These are phyloP conservation scores for Fagus crenata DNA, from an alignment of 306 rosid species.

Conservation along the genomic window DNA sequence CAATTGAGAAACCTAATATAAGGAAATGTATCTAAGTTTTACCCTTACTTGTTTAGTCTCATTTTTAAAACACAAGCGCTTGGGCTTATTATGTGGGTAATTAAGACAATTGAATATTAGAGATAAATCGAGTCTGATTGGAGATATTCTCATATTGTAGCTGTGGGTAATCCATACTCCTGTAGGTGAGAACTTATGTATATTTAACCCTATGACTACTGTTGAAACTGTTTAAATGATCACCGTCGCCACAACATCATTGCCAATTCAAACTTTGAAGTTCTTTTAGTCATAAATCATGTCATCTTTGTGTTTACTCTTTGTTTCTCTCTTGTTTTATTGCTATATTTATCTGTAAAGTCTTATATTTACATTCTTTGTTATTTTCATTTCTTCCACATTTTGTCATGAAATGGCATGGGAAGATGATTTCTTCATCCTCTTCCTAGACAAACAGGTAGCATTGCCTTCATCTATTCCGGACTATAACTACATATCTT, in stretches of 20 bases:
- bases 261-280: not conserved
- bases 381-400: not conserved
- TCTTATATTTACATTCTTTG: too few relatives aligned
- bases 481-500: not conserved
- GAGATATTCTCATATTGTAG: too few relatives aligned
- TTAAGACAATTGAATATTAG: not conserved
- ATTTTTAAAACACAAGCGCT: not conserved
- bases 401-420: not conserved
- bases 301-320: not conserved
- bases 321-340: not conserved
- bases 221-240: slow-evolving; percentile 1
- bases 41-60: not conserved
- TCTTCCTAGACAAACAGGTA: not conserved
- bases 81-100: not conserved
- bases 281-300: not conserved
- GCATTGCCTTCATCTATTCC: not conserved
- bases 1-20: too few relatives aligned
- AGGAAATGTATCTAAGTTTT: too few relatives aligned
- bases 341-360: not conserved
- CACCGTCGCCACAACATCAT: not conserved
- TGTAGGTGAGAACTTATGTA: not conserved
- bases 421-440: not conserved
- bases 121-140: not conserved
- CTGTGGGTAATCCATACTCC: not conserved
- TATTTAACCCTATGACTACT: not conserved